These are phyloP conservation scores for Bipolaris victoriae DNA, from an alignment of 2,329 filamentous ascomycete species.

Conservation along the genomic window DNA sequence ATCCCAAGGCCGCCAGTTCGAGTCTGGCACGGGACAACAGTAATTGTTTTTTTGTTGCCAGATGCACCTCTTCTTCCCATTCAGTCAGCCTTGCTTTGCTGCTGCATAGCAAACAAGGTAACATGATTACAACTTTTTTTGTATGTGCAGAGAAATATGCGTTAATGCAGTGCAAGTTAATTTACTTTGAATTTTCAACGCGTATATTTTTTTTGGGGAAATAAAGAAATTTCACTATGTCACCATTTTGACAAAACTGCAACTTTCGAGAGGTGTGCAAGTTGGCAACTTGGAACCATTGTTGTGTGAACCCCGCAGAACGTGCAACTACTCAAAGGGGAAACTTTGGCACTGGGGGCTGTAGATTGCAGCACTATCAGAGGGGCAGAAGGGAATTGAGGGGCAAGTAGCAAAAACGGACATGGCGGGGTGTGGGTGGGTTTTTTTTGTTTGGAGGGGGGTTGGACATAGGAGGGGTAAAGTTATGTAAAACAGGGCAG, in stretches of 20 bases:
- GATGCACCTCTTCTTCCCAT: no score
- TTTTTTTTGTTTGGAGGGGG: not conserved
- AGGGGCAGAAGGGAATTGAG: slow-evolving; percentile 26
- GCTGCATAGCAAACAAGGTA: no score
- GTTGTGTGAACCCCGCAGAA: not conserved
- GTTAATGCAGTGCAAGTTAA: no score
- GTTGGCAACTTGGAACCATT: not conserved
- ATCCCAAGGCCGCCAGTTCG: slow-evolving; percentile 48
- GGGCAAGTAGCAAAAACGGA: slow-evolving; percentile 1
- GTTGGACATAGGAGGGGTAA: slow-evolving; percentile 16
- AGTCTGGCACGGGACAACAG: slow-evolving; percentile 41
- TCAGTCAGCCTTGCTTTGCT: no score
- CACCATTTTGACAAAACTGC: not conserved
- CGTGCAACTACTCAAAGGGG: slow-evolving; percentile 1
- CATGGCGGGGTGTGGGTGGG: slow-evolving; percentile 9
- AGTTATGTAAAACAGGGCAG: not conserved
- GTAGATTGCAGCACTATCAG: slow-evolving; percentile 23
- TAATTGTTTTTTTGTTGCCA: slow-evolving; percentile 16
- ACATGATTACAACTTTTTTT: no score
- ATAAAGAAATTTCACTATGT: not conserved
- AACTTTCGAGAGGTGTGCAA: no score
- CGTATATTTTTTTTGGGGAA: no score
- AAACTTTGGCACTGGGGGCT: slow-evolving; percentile 8
- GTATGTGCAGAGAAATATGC: no score
- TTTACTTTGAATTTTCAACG: no score